phyloP scores from a whole-genome alignment of 2,329 filamentous ascomycete species.

The Alternaria sp. region DNA sequence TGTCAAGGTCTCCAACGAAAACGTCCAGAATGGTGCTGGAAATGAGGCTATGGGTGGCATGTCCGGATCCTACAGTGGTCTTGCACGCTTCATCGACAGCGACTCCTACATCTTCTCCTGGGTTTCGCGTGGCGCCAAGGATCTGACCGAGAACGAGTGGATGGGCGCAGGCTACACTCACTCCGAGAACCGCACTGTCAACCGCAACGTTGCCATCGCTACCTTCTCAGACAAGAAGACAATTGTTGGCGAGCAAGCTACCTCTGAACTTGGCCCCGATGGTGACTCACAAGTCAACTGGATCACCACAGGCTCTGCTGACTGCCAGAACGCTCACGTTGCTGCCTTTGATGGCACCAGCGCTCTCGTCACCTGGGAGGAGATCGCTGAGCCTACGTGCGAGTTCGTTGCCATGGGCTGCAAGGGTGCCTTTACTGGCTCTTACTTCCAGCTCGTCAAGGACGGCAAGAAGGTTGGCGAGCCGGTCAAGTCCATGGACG shows the following conservation, averaged over 20 bases:
- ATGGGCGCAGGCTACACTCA: conserved; percentile 66
- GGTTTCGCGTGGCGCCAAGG: conserved; percentile 67
- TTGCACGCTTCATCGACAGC: conserved; percentile 63
- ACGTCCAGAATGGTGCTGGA: conserved; percentile 66
- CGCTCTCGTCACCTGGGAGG: conserved; percentile 69
- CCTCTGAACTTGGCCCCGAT: conserved; percentile 62
- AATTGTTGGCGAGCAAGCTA: conserved; percentile 63
- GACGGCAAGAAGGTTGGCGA: conserved; percentile 63
- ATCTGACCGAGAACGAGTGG: conserved; percentile 65
- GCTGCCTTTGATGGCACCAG: conserved; percentile 63
- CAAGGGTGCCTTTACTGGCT: conserved; percentile 65
- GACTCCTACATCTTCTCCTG: conserved; percentile 69
- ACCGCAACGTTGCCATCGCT: conserved; percentile 68
- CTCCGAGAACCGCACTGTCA: conserved; percentile 62
- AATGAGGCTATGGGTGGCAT: conserved; percentile 70
- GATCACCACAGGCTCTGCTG: conserved; percentile 63
- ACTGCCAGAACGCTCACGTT: conserved; percentile 67
- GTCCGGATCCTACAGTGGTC: conserved; percentile 68
- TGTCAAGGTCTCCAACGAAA: conserved; percentile 70
- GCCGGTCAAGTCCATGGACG: conserved; percentile 60
- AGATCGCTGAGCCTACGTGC: conserved; percentile 65
- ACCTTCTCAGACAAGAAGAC: conserved; percentile 67
- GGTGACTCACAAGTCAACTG: conserved; percentile 69
- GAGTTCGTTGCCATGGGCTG: conserved; percentile 68
- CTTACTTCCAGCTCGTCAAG: conserved; percentile 67